Evolutionary conservation across 2,329 filamentous ascomycete species (phyloP), one percentile per base, ranked within the genome.

Genomic region (Trichoderma gracile): DNA sequence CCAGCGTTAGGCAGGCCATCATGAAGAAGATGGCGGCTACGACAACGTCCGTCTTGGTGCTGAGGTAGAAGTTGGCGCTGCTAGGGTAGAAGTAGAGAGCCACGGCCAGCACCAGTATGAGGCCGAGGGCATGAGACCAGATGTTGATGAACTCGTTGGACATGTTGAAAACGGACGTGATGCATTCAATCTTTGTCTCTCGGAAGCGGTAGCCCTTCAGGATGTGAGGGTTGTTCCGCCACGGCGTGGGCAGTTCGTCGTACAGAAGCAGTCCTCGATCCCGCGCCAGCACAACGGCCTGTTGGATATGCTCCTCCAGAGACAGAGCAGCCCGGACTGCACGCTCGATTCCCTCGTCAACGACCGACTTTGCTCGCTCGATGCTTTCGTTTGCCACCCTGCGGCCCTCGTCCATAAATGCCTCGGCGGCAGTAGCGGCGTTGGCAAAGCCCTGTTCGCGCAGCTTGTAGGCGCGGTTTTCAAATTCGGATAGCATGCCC

Each of bases 121-220:
- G 84, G 19, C 95, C 95, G 33, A 99, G 84, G 14, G 90, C 86
- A 75, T 99, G 95, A 2, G 93, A 94, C 95, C 95, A 99, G 73
- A 99, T 99, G 78, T 99, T 99, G 80, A 98, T 89, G 46, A 90
- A 86, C 78, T 99, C 95, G 78, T 99, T 99, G 68, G 92, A 96
- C 65, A 95, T 80, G 67, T 86, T 84, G 73, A 97, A 93, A 67
- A 92, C 87, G 23, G 93, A 97, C 58, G 86, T 85, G 58, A 98
- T 81, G 75, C 94, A 98, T 70, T 94, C 94, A 63, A 94, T 81
- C 76, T 96, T 96, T 66, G 91, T 93, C 72, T 96, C 92, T 67
- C 87, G 90, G 80, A 99, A 99, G 58, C 95, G 93, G 76, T 99
- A 99, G 19, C 95, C 95, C 61, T 86, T 87, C 58, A 88, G 82